Evolutionary conservation across 2,329 filamentous ascomycete species (phyloP).

Genomic region (Colletotrichum incanum): DNA sequence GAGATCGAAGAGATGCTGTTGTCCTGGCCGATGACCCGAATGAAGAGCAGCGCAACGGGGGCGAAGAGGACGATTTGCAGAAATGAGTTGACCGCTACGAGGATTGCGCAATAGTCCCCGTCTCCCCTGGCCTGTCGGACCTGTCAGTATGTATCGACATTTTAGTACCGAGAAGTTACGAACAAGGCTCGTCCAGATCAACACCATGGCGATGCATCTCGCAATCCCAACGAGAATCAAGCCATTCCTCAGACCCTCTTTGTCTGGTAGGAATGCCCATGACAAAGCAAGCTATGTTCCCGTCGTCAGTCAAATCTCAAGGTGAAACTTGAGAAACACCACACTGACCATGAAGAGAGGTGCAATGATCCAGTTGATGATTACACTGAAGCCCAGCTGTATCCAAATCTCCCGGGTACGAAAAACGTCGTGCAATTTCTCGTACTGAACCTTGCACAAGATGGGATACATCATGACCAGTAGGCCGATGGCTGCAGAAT

Average conservation of each 20-base stretch:
- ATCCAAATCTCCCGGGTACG: slow-evolving; percentile 77
- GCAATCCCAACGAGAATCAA: slow-evolving; percentile 88
- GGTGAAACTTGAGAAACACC: neutral
- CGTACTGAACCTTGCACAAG: slow-evolving; percentile 87
- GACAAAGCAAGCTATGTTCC: slow-evolving; percentile 71
- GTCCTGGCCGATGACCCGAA: slow-evolving; percentile 75
- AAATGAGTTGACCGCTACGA: slow-evolving; percentile 82
- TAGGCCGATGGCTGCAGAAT: slow-evolving; percentile 76
- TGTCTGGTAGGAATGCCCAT: slow-evolving; percentile 78
- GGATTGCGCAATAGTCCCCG: slow-evolving; percentile 85
- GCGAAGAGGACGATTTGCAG: slow-evolving; percentile 83
- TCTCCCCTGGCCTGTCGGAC: slow-evolving; percentile 76
- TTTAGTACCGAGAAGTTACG: neutral
- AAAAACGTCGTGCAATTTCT: slow-evolving; percentile 79
- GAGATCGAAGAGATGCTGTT: slow-evolving; percentile 57
- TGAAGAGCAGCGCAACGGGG: slow-evolving; percentile 78
- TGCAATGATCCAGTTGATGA: slow-evolving; percentile 88
- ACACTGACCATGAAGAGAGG: slow-evolving; percentile 82
- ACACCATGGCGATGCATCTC: slow-evolving; percentile 88
- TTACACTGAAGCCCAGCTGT: slow-evolving; percentile 82
- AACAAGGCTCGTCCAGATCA: slow-evolving; percentile 79
- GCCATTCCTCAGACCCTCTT: slow-evolving; percentile 72
- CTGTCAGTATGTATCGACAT: neutral
- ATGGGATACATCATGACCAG: slow-evolving; percentile 97
- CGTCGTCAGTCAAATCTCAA: neutral